phyloP scores from a whole-genome alignment of 208 protist species.

The Polymyxa betae region DNA sequence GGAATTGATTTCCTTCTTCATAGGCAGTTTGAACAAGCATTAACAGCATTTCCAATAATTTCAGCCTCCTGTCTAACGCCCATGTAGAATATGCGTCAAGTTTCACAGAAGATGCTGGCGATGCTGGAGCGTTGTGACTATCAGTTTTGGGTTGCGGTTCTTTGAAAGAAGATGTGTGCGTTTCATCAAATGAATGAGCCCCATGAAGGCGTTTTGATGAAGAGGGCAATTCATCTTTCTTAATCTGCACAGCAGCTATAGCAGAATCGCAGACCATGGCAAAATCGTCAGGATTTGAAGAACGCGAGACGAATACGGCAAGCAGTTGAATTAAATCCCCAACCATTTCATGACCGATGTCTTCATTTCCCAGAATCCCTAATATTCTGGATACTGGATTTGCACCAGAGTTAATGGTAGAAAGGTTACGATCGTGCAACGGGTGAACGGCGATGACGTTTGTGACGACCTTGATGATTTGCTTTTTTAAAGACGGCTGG shows the following conservation, averaged over 20 bases:
- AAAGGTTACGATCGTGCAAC: neutral
- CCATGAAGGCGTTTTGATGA: too few species aligned
- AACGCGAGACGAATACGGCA: neutral
- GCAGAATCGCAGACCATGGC: conserved; percentile 27
- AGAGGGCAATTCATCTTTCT: too few species aligned
- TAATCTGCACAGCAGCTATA: conserved; percentile 2
- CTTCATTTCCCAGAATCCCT: neutral
- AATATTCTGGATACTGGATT: neutral
- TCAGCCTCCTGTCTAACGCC: neutral
- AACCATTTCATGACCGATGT: neutral
- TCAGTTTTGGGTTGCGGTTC: neutral
- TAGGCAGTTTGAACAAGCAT: neutral
- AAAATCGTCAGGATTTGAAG: neutral
- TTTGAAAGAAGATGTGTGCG: neutral
- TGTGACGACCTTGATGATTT: neutral
- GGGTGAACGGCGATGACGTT: neutral
- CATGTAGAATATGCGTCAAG: neutral
- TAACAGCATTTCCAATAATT: conserved; percentile 11
- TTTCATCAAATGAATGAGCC: neutral
- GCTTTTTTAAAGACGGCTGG: neutral
- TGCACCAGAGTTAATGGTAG: neutral
- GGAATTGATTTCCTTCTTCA: neutral
- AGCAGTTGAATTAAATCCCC: neutral
- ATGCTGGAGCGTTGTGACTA: neutral
- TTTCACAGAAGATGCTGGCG: neutral